These are phyloP conservation scores for Boletus sensibilis DNA, from an alignment of 768 basidiomycete species.

Conservation along the genomic window DNA sequence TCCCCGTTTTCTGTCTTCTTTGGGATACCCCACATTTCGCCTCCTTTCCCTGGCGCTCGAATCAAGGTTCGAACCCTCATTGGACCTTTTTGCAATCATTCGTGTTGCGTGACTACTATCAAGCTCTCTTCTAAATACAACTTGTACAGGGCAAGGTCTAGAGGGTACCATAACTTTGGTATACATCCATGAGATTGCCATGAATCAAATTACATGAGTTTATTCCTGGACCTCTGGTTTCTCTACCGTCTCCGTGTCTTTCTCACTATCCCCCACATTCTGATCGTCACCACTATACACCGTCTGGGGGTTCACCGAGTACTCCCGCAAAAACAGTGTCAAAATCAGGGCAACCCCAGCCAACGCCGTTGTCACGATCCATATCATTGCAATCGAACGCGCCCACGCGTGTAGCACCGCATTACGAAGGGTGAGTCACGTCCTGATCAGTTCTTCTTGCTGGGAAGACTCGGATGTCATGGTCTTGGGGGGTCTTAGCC, in stretches of 20 bases:
- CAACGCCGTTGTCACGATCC: slow-evolving; percentile 64
- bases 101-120: no score
- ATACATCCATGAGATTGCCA: neutral
- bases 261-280: slow-evolving; percentile 20
- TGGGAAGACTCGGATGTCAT: neutral
- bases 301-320: slow-evolving; percentile 55
- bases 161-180: no score
- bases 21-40: no score
- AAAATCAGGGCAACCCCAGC: slow-evolving; percentile 51
- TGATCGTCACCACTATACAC: slow-evolving; percentile 35
- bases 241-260: neutral
- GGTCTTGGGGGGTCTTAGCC: neutral
- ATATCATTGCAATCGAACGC: slow-evolving; percentile 59
- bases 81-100: no score
- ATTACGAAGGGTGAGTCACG: slow-evolving; percentile 42
- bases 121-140: no score
- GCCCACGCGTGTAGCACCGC: slow-evolving; percentile 62
- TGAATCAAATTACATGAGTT: neutral
- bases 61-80: no score
- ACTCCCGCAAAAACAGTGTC: slow-evolving; percentile 54
- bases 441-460: neutral
- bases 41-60: no score
- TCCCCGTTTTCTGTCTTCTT: no score
- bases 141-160: no score
- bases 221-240: neutral